Base-by-base conservation (phyloP, 345 rosid species). In the Diplotaxis tenuifolia region DNA sequence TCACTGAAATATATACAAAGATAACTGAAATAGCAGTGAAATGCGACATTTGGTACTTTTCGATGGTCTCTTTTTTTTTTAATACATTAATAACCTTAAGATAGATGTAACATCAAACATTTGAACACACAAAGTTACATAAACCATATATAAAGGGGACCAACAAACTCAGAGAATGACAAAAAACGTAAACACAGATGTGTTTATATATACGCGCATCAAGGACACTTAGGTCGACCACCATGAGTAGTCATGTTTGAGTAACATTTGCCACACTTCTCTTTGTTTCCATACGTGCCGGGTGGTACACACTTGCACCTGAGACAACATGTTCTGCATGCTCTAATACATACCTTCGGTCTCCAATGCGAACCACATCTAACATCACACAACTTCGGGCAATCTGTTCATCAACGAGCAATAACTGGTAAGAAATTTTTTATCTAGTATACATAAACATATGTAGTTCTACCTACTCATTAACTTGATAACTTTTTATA, bases 351-450 rank as follows among this genome's bases (percentile, higher is more conserved):
- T 22, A 55, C 60, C 31, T 55, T 11, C 16, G 31, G 60, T 55
- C 60, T 55, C 31, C 18, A 22, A 55, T 55, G 60, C 4, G 60
- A 55, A 55, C 60, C 31, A 23, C 60, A 55, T 55, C 31, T 55
- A 9, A 23, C 31, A 23, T 55, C 60, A 23, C 28, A 53, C n/a
- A 53, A 20, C n/a, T 53, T 21, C 6, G 58, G 58, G 28, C 28
- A 53, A 21, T 53, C 15, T 53, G 58, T 21, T 21, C 58, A 53
- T 21, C 58, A 53, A 45, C 18, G 22, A 49, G 10, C 22, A 53
- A 22, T 21, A 4, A 21, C 8, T 1, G 3, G 58, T 21, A 53
- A 21, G 28, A 12, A 40, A 14, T n/a, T n/a, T n/a, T n/a, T n/a
- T n/a, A n/a, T 16, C 21, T 7, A 49, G 5, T 49, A 42, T 36